Base-by-base conservation (phyloP, 225 moss, liverwort and hornwort species). In the Physcomitrium patens region DNA sequence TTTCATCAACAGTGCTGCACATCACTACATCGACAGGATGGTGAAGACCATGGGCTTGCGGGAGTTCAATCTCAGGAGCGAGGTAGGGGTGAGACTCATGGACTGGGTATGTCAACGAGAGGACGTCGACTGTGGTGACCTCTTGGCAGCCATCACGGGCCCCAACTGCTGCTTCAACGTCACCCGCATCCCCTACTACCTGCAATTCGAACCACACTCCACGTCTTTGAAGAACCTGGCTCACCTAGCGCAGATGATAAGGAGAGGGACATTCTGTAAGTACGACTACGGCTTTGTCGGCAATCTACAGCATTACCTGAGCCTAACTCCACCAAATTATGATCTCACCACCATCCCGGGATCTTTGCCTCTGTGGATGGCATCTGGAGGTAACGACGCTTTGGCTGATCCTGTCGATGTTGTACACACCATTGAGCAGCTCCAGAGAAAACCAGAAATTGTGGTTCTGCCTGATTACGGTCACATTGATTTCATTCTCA, bases 111-210 rank as follows among this genome's bases (percentile, higher is more conserved):
- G 99, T 52, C 77, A 70, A 63, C 71, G 89, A 52, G 78, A 60
- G 12, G 84, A 80, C 10, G 95, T 95, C 0, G 86, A 99, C 59
- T 99, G 99, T 73, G 93, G 93, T 0, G 85, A 99, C 63, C 61
- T 95, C 18, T 47, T 99, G 75, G 89, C 91, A 5, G 73, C 91
- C 77, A 82, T 99, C 63, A 99, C 99, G 50, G 97, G 97, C 9
- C 90, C 86, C 3, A 99, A 99, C 71, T 99, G 99, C 77, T 99
- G 99, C 86, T 99, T 99, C 86, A 99, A 99, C 42, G 13, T 28
- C 12, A 77, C 91, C 0, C 90, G 95, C 60, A 93, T 99, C 50
- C 93, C 99, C 5, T 82, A 87, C 53, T 99, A 99, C 72, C 76
- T 95, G 16, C 83, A 88, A 24, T 99, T 86, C 18, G 99, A 99